These are phyloP conservation scores for Cystobasidiaceae sp. DNA, from an alignment of 1,284 basidiomycete genomes.

Conservation along the genomic window DNA sequence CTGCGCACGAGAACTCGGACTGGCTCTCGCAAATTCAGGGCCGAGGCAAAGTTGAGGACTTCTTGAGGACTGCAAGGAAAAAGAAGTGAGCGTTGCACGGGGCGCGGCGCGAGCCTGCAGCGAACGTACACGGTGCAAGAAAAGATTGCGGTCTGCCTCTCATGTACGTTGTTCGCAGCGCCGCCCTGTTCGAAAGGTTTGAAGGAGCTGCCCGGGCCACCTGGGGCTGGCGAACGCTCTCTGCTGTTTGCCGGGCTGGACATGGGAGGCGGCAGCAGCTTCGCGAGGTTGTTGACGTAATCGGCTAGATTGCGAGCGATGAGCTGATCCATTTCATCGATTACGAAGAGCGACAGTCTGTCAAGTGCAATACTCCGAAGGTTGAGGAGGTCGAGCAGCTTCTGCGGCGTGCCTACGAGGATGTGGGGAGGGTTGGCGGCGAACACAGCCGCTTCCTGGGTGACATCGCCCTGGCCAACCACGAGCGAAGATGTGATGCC, in stretches of 20 bases:
- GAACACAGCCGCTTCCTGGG: conserved; percentile 71
- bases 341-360: conserved; percentile 83
- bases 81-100: conserved; percentile 23
- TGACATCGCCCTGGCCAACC: conserved; percentile 67
- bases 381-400: conserved; percentile 88
- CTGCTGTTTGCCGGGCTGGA: conserved; percentile 4
- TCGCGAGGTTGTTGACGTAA: conserved; percentile 85
- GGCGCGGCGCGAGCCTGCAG: conserved; percentile 52
- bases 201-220: conserved; percentile 39
- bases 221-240: conserved; percentile 24
- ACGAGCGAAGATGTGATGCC: conserved; percentile 81
- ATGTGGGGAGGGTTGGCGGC: conserved; percentile 90
- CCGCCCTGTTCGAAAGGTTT: conserved; percentile 33
- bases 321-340: conserved; percentile 96
- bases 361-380: conserved; percentile 65
- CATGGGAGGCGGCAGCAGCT: conserved; percentile 72
- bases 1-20: conserved; percentile 91
- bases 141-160: conserved; percentile 93
- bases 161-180: conserved; percentile 49
- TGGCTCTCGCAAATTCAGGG: conserved; percentile 85
- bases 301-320: conserved; percentile 95
- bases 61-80: conserved; percentile 64
- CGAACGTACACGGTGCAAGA: conserved; percentile 54
- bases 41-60: conserved; percentile 79
- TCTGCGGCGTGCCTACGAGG: conserved; percentile 93